Conservation (phyloP, 2,329 filamentous ascomycete species). For the Sarocladium kiliense region DNA sequence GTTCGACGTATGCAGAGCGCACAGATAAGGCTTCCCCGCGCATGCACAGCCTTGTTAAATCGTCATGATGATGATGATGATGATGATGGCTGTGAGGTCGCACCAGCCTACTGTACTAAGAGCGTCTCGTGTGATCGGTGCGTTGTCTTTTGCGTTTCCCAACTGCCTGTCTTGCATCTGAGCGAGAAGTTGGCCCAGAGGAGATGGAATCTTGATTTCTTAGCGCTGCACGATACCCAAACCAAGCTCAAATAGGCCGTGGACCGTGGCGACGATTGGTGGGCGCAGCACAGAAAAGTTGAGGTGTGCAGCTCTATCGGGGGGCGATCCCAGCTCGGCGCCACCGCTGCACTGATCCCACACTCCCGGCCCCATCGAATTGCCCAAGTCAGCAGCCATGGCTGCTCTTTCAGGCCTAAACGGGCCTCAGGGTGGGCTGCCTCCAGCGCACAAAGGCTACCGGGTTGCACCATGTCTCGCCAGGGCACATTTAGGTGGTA, state of each 20-base stretch:
- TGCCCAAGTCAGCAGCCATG: not conserved
- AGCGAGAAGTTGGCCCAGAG: not conserved
- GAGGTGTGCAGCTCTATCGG: not conserved
- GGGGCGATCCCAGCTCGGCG: not conserved
- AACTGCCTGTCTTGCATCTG: too few species aligned
- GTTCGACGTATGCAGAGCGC: not conserved
- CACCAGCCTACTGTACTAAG: too few species aligned
- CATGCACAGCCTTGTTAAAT: not conserved
- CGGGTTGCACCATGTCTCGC: conserved; percentile 3
- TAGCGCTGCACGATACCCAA: conserved; percentile 2
- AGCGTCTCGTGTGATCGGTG: too few species aligned
- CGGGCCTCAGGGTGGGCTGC: not conserved
- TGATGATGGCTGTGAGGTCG: not conserved
- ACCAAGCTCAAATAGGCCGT: conserved; percentile 1
- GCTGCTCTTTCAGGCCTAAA: not conserved
- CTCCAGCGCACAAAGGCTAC: not conserved
- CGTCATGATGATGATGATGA: not conserved
- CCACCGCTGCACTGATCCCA: not conserved
- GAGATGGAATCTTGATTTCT: conserved; percentile 1
- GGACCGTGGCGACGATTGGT: not conserved
- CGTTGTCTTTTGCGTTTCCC: too few species aligned
- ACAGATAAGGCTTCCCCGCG: not conserved
- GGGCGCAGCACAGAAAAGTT: not conserved
- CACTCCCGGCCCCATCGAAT: not conserved
- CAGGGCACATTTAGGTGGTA: not conserved